A percentile compares a stretch with the other conserved stretches of the same genome.
phyloP scores from a whole-genome alignment of 345 rosid species.

The Zanthoxylum bungeanum region DNA sequence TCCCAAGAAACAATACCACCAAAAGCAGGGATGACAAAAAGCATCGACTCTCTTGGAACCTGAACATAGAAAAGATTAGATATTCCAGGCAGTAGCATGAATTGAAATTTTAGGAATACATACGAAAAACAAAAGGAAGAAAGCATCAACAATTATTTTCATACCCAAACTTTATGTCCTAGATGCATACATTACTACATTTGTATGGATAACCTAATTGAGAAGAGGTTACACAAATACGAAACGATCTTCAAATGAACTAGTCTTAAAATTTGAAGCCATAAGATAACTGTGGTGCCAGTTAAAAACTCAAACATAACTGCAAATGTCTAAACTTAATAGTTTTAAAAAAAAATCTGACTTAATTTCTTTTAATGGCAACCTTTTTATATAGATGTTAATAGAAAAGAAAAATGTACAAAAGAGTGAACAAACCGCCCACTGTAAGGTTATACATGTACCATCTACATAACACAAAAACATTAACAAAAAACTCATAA shows the following conservation, averaged over 20 bases:
- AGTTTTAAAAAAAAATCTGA: not conserved
- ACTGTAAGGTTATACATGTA: not conserved
- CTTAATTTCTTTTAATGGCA: not conserved
- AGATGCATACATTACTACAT: not conserved
- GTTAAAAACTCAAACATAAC: not conserved
- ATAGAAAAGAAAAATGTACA: not conserved
- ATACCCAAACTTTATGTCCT: not conserved
- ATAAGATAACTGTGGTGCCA: not conserved
- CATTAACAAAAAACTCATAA: not conserved
- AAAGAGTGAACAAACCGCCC: not conserved
- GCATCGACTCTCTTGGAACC: constrained; percentile 97
- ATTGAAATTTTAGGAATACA: not conserved
- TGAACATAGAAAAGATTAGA: constrained; percentile 19
- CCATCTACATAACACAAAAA: not conserved
- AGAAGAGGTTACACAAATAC: not conserved
- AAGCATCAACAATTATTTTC: not conserved
- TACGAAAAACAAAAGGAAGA: not conserved
- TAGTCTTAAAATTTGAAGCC: not conserved
- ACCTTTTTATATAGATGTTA: not conserved
- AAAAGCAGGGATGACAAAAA: constrained; percentile 86
- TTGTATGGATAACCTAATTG: not conserved
- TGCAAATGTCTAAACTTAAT: not conserved
- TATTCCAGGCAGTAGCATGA: not conserved
- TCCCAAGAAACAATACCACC: constrained; percentile 98
- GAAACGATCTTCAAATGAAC: not conserved